Conservation (phyloP, 805 yeast species). For the Saturnispora diversa region DNA sequence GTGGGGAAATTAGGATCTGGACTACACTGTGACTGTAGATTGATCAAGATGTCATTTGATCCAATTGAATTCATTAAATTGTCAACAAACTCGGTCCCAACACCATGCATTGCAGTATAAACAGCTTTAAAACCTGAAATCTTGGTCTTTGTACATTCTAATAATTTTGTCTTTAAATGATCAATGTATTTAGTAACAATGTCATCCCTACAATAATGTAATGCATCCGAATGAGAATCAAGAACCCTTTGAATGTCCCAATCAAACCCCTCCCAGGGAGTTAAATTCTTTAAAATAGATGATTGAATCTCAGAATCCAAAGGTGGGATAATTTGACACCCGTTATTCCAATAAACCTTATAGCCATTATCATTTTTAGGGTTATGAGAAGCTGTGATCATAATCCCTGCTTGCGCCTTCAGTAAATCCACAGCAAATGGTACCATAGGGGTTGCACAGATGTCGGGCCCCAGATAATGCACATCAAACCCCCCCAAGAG, state of each 20-base stretch:
- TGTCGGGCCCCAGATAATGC: slow-evolving; percentile 42
- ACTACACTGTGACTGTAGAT: slow-evolving; percentile 45
- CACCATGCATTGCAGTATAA: slow-evolving; percentile 96
- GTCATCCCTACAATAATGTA: slow-evolving; percentile 37
- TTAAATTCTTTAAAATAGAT: slow-evolving; percentile 50
- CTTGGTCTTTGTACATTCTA: slow-evolving; percentile 28
- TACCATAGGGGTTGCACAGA: slow-evolving; percentile 76
- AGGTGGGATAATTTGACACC: slow-evolving; percentile 94
- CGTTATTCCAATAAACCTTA: slow-evolving; percentile 88
- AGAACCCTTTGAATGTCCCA: slow-evolving; percentile 30
- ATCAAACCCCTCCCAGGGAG: slow-evolving; percentile 45
- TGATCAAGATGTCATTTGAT: background rate
- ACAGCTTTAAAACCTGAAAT: slow-evolving; percentile 49
- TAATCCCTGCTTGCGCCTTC: slow-evolving; percentile 71
- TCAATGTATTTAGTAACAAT: slow-evolving; percentile 36
- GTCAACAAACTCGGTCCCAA: slow-evolving; percentile 60
- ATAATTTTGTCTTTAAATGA: slow-evolving; percentile 22
- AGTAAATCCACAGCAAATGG: slow-evolving; percentile 72
- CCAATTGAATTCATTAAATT: slow-evolving; percentile 31
- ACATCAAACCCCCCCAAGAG: slow-evolving; percentile 61
- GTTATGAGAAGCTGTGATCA: slow-evolving; percentile 88
- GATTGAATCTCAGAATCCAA: slow-evolving; percentile 69
- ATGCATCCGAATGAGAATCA: slow-evolving; percentile 14
- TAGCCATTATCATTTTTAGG: slow-evolving; percentile 87
- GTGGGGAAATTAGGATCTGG: slow-evolving; percentile 88